Evolutionary conservation across 2,329 filamentous ascomycete species (phyloP), one percentile per base, ranked within the genome.

Genomic region (Neonectria ditissima): DNA sequence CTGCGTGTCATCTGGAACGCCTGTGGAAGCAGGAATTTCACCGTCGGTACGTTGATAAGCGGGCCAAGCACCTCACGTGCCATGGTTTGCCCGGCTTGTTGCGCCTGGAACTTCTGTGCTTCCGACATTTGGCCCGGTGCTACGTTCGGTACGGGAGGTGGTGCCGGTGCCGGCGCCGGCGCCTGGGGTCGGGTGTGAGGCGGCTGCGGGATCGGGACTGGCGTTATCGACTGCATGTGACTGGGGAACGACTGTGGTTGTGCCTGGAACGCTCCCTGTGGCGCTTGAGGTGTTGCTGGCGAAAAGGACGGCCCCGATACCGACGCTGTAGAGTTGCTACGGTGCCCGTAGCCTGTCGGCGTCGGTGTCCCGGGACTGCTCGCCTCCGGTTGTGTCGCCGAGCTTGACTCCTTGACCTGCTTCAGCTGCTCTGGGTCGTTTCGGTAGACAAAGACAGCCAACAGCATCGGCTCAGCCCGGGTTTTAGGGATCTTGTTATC

Each of bases 371-470:
- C 68, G 24, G 56, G 55, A 10, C 47, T 56, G 7, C 48, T 70
- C 18, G 45, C 57, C 22, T 66, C 67, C 51, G 54, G 65, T 47
- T 67, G 68, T 30, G 39, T 16, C 11, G 52, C 24, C 9, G 47
- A 48, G n/a, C 28, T 48, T 9, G 50, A 30, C 13, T 76, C 68
- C 54, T 75, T 71, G 24, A 67, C 52, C 54, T 70, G 76, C 69
- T 71, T 77, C 55, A 69, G 73, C 63, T 74, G 79, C 55, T 78
- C 76, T 0, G 79, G 79, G 48, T 88, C 86, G 52, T 90, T 90
- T 37, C 92, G 88, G 67, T 97, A 92, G 4, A 97, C 93, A 66
- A 98, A 91, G 1, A 95, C 92, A 22, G 94, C 88, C 9, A 98
- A 83, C 37, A 99, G 82, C 80, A 96, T 88, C 1, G 92, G 89